These are phyloP conservation scores for Penicillium tannophilum DNA, from an alignment of 495 filamentous ascomycete species.

Conservation along the genomic window DNA sequence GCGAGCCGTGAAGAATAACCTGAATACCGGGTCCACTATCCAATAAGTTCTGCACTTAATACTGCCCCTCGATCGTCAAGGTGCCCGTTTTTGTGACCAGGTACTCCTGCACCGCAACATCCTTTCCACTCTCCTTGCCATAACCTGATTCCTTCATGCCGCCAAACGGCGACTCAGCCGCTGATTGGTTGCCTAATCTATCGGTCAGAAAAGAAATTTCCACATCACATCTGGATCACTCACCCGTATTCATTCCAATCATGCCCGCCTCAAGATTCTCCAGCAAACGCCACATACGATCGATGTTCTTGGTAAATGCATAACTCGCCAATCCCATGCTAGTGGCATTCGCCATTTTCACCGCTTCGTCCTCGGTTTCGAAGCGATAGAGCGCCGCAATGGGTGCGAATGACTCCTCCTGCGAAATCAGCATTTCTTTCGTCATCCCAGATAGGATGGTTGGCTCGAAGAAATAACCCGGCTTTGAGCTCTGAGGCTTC, in stretches of 20 bases:
- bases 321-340: conserved; percentile 73
- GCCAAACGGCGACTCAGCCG: conserved; percentile 73
- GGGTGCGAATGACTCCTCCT: conserved; percentile 73
- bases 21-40: not conserved
- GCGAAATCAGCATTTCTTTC: conserved; percentile 63
- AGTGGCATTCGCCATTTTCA: conserved; percentile 62
- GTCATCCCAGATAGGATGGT: conserved; percentile 67
- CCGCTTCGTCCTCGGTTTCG: conserved; percentile 69
- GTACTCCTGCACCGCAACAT: conserved; percentile 70
- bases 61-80: conserved; percentile 56
- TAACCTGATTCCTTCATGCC: conserved; percentile 78
- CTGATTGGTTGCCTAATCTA: conserved; percentile 57
- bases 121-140: conserved; percentile 75
- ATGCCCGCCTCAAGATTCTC: conserved; percentile 77
- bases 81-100: conserved; percentile 74
- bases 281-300: conserved; percentile 70
- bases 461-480: conserved; percentile 73
- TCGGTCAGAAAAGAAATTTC: not conserved
- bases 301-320: conserved; percentile 74
- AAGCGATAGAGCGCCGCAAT: conserved; percentile 69
- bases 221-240: not conserved
- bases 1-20: not conserved
- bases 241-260: conserved; percentile 71
- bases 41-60: not conserved
- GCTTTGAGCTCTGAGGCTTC: conserved; percentile 43